These are phyloP conservation scores for Solanum gracilifrons DNA, from an alignment of 257 asterid species.

Conservation along the genomic window DNA sequence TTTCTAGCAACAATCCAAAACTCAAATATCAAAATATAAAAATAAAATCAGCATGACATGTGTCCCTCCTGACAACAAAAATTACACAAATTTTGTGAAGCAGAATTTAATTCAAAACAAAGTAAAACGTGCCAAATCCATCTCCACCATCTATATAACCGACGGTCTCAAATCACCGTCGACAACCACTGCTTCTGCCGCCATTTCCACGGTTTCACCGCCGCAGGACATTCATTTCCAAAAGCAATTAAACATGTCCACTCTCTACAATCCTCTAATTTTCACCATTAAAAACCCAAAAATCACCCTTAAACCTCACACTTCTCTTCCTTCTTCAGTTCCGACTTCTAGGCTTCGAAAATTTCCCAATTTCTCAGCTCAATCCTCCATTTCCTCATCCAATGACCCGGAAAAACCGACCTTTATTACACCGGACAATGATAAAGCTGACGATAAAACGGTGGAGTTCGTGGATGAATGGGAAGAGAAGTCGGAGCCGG, in stretches of 20 bases:
- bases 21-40: not conserved
- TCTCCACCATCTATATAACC: not conserved
- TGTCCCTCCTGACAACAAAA: not conserved
- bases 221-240: not conserved
- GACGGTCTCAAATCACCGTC: not conserved
- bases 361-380: not conserved
- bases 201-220: not conserved
- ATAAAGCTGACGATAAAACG: slow-evolving; percentile 11
- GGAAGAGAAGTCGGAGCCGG: slow-evolving; percentile 71
- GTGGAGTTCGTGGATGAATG: slow-evolving; percentile 44
- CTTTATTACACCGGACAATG: not conserved
- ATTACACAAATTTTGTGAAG: not conserved
- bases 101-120: not conserved
- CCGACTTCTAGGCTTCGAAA: not conserved
- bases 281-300: not conserved
- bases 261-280: not conserved
- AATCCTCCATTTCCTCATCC: slow-evolving; percentile 7
- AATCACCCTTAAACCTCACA: not conserved
- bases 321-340: not conserved
- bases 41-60: not conserved
- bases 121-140: not conserved
- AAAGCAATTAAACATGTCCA: not conserved
- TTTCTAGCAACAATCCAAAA: not conserved
- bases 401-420: slow-evolving; percentile 2
- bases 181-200: not conserved